Percentiles rank a stretch among this genome's conserved stretches.
phyloP scores from a whole-genome alignment of 2,329 filamentous ascomycete species.

The Claviceps arundinis region DNA sequence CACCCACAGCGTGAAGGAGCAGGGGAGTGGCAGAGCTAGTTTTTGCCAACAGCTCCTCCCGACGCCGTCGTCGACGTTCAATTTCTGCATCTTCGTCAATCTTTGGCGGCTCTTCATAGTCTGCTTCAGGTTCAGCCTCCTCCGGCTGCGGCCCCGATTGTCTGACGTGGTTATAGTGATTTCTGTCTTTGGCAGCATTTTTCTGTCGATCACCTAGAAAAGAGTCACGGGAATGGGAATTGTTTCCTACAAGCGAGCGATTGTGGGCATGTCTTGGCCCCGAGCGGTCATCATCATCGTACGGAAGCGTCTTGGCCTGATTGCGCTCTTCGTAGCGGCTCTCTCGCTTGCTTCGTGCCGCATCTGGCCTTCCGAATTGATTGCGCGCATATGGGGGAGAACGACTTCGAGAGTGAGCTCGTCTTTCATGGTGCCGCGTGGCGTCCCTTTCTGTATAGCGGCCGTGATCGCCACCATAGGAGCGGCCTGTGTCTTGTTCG shows the following conservation, averaged over 20 bases:
- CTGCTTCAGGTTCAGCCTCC: conserved; percentile 19
- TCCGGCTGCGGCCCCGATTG: conserved; percentile 14
- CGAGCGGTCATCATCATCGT: conserved; percentile 3
- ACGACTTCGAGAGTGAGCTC: conserved; percentile 40
- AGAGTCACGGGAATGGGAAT: conserved; percentile 44
- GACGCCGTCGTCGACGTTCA: conserved; percentile 69
- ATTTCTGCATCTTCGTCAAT: conserved; percentile 73
- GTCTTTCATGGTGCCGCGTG: conserved; percentile 32
- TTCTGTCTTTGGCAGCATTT: conserved; percentile 21
- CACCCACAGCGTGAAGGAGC: conserved; percentile 60
- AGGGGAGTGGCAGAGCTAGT: conserved; percentile 62
- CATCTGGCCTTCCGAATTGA: conserved; percentile 22
- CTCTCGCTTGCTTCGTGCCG: conserved; percentile 21
- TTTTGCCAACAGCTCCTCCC: conserved; percentile 76
- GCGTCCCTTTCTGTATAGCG: conserved; percentile 22
- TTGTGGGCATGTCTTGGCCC: conserved; percentile 39
- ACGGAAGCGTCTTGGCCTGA: conserved; percentile 3
- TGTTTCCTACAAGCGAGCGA: conserved; percentile 45
- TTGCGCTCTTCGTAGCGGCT: conserved; percentile 7
- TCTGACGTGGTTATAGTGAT: conserved; percentile 5
- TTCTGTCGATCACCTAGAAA: conserved; percentile 52
- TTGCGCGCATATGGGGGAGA: conserved; percentile 34
- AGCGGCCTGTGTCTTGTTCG: conserved; percentile 18
- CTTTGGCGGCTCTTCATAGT: conserved; percentile 42
- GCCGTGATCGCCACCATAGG: conserved; percentile 12